These are phyloP conservation scores for Escovopsis sp. DNA, from an alignment of 2,329 filamentous ascomycete species.

Conservation along the genomic window DNA sequence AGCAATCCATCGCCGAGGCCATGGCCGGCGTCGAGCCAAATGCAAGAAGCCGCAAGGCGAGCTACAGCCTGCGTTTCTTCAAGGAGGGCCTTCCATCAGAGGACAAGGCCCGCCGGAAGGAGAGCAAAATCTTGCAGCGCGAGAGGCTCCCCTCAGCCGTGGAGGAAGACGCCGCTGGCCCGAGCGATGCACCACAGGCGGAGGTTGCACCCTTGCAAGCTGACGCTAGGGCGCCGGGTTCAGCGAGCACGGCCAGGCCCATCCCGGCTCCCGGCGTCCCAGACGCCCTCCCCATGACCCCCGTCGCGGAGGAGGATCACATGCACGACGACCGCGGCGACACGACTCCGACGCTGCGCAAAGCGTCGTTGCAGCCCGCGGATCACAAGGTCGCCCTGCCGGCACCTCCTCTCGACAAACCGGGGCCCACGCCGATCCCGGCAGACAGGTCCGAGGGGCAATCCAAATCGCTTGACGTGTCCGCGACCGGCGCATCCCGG, in stretches of 20 bases:
- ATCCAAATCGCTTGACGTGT: slow-evolving; percentile 24
- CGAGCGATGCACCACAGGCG: neutral
- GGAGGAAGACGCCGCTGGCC: slow-evolving; percentile 13
- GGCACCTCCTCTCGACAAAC: slow-evolving; percentile 6
- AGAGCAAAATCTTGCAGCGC: slow-evolving; percentile 21
- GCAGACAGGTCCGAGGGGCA: slow-evolving; percentile 16
- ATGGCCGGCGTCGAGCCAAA: slow-evolving; percentile 46
- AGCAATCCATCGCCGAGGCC: slow-evolving; percentile 48
- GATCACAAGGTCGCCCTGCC: slow-evolving; percentile 10
- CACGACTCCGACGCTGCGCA: slow-evolving; percentile 6
- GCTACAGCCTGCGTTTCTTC: slow-evolving; percentile 52
- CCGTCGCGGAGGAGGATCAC: neutral
- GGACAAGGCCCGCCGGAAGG: slow-evolving; percentile 39
- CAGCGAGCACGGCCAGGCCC: slow-evolving; percentile 1
- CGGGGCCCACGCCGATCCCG: slow-evolving; percentile 12
- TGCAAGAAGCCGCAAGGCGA: slow-evolving; percentile 50
- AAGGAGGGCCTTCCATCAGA: slow-evolving; percentile 47
- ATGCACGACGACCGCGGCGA: slow-evolving; percentile 2
- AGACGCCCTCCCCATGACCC: no score
- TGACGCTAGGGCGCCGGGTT: neutral
- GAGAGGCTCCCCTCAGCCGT: slow-evolving; percentile 26
- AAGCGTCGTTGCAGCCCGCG: slow-evolving; percentile 7
- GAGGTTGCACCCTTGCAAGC: neutral
- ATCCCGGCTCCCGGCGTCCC: neutral
- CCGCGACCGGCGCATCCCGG: slow-evolving; percentile 21